phyloP scores from a whole-genome alignment of 2,329 filamentous ascomycete genomes.

The Acrocalymma vagum region DNA sequence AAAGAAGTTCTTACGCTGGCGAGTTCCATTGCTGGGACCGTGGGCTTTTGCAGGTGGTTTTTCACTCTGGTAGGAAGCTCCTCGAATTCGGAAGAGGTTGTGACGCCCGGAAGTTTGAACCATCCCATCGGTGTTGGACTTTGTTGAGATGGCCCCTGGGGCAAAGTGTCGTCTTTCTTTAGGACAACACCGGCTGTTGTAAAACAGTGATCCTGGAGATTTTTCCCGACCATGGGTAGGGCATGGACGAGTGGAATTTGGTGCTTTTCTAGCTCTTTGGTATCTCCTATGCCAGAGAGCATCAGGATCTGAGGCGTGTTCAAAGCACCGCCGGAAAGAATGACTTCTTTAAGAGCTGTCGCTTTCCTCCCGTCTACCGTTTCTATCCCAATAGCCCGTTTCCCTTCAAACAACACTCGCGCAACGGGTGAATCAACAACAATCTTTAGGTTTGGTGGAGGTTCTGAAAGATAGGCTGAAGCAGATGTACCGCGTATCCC shows the following conservation, averaged over 20 bases:
- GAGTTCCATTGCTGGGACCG: slow-evolving; percentile 65
- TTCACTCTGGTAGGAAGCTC: slow-evolving; percentile 54
- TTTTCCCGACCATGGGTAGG: slow-evolving; percentile 67
- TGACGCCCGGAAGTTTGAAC: slow-evolving; percentile 44
- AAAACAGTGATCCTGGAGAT: slow-evolving; percentile 63
- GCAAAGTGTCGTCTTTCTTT: slow-evolving; percentile 3
- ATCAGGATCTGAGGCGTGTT: slow-evolving; percentile 70
- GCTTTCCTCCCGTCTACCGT: slow-evolving; percentile 1
- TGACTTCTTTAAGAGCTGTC: slow-evolving; percentile 19
- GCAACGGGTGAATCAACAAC: slow-evolving; percentile 55
- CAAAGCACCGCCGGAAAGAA: slow-evolving; percentile 57
- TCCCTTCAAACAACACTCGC: slow-evolving; percentile 7
- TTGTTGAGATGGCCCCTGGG: slow-evolving; percentile 4
- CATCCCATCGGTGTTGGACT: slow-evolving; percentile 39
- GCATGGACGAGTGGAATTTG: slow-evolving; percentile 62
- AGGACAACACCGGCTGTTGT: slow-evolving; percentile 6
- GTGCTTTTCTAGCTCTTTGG: slow-evolving; percentile 59
- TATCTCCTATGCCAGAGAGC: slow-evolving; percentile 67
- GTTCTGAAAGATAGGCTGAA: slow-evolving; percentile 55
- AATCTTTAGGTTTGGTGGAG: slow-evolving; percentile 61
- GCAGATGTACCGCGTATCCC: slow-evolving; percentile 61
- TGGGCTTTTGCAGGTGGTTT: slow-evolving; percentile 54
- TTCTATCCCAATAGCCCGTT: slow-evolving; percentile 11
- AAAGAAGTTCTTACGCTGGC: slow-evolving; percentile 31
- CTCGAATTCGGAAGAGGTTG: slow-evolving; percentile 58